Evolutionary conservation across 257 asterid genomes (phyloP).

Genomic region (Catharanthus roseus): DNA sequence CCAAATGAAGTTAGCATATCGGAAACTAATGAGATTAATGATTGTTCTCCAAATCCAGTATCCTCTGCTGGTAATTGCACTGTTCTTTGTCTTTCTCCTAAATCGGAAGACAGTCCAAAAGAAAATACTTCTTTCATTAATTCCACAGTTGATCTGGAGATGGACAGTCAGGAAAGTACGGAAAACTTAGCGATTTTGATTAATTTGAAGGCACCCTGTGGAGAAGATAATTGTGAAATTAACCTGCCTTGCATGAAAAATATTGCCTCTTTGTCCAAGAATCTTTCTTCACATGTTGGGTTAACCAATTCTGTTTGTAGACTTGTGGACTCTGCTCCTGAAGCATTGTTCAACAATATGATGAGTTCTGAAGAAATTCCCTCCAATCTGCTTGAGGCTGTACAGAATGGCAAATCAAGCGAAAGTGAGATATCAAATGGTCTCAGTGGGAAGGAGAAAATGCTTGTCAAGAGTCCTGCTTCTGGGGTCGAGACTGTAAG

Average conservation of each 20-base stretch:
- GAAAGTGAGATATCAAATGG: conserved; percentile 31
- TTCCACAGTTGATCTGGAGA: conserved; percentile 18
- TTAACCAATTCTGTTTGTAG: conserved; percentile 33
- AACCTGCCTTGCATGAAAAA: conserved; percentile 21
- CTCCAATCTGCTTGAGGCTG: conserved; percentile 25
- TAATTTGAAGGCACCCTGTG: conserved; percentile 26
- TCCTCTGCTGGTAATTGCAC: conserved; percentile 11
- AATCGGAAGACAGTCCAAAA: conserved; percentile 28
- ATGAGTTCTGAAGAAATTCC: conserved; percentile 42
- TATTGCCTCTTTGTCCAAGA: conserved; percentile 18
- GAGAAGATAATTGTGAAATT: conserved; percentile 5
- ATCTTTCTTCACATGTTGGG: conserved; percentile 25
- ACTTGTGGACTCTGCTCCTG: conserved; percentile 30
- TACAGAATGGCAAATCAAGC: conserved; percentile 11
- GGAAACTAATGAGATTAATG: conserved; percentile 10
- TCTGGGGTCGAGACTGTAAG: conserved; percentile 29
- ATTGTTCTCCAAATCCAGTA: not conserved
- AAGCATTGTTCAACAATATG: conserved; percentile 23
- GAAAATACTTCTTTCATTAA: conserved; percentile 26
- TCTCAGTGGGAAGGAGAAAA: conserved; percentile 21
- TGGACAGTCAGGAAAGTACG: conserved; percentile 22
- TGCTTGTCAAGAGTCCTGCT: conserved; percentile 22
- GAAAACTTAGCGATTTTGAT: conserved; percentile 17
- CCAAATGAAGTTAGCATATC: conserved; percentile 15
- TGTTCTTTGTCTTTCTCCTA: conserved; percentile 15